Evolutionary conservation across 805 yeast genomes (phyloP), one percentile per base, ranked within the genome.

Genomic region (Ogataea salicorniae): DNA sequence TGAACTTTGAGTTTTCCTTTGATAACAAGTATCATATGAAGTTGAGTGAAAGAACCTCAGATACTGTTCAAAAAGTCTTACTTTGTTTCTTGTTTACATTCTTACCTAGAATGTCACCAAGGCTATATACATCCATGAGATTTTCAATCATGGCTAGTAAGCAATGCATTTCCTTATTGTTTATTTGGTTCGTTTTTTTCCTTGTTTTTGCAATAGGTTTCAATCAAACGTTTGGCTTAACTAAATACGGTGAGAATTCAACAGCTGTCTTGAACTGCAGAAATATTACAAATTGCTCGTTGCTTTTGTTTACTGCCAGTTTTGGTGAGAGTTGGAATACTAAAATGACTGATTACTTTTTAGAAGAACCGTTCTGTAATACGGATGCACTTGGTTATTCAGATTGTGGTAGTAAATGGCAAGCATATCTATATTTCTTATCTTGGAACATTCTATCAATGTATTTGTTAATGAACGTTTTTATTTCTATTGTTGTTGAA

Each of bases 271-370:
- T 81, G 39, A 90, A 89, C 58, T 73, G 87, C 54, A 69, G 97
- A 47, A 83, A 94, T 0, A 87, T 89, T 2, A 85, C 91, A 0
- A 87, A 85, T 55, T 76, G 95, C 0, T 64, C 90, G 56, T 75
- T 89, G 39, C 62, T 88, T 18, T 67, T 89, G 18, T 89, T 89
- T 68, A 74, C 86, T 49, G 80, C 84, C 73, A 83, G 91, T 67
- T 87, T 89, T 62, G 97, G 96, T 5, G 96, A 89, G 66, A 92
- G 92, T 2, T 89, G 97, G 97, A 88, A 89, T 60, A 76, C 81
- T 54, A 75, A 85, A 23, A 81, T 89, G 90, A 73, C 72, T 38
- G 96, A 89, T 61, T 83, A 75, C 57, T 72, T 81, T 1, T 60
- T 88, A 4, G 70, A 69, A 17, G 55, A 67, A 1, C 97, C 97